phyloP scores from a whole-genome alignment of 2,329 filamentous ascomycete species.

The Thielaviopsis musarum region DNA sequence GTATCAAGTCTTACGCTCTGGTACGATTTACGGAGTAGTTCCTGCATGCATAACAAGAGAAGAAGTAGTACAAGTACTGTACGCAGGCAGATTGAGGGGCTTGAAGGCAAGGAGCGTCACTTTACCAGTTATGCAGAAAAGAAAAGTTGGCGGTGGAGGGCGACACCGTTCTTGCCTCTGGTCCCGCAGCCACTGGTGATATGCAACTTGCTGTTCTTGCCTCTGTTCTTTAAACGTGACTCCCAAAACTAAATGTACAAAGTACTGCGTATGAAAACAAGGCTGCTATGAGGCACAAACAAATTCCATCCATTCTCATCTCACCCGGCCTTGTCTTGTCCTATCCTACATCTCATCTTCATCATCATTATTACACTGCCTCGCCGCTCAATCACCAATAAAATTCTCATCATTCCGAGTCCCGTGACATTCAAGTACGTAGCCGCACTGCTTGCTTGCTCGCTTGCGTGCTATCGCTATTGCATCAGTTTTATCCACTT shows the following conservation, averaged over 20 bases:
- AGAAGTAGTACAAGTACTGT: neutral
- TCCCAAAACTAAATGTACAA: too few species aligned
- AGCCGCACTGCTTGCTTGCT: neutral
- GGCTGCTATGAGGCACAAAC: neutral
- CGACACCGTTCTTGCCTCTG: neutral
- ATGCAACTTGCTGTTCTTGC: neutral
- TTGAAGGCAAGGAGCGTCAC: too few species aligned
- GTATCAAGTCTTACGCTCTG: too few species aligned
- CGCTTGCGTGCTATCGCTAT: neutral
- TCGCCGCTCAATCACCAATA: neutral
- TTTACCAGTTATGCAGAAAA: too few species aligned
- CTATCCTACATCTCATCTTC: neutral
- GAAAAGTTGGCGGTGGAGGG: neutral
- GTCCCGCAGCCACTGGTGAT: neutral
- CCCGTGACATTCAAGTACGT: neutral
- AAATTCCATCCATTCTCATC: neutral
- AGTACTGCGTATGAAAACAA: too few species aligned
- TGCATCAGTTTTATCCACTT: too few species aligned
- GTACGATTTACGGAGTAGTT: neutral
- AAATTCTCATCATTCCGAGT: neutral
- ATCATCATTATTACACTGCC: neutral
- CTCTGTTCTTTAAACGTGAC: neutral
- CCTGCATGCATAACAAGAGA: neutral
- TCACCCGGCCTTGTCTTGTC: neutral
- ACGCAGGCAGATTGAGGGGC: neutral